Conservation (phyloP, 345 rosid species). For the Syzygium jambos region DNA sequence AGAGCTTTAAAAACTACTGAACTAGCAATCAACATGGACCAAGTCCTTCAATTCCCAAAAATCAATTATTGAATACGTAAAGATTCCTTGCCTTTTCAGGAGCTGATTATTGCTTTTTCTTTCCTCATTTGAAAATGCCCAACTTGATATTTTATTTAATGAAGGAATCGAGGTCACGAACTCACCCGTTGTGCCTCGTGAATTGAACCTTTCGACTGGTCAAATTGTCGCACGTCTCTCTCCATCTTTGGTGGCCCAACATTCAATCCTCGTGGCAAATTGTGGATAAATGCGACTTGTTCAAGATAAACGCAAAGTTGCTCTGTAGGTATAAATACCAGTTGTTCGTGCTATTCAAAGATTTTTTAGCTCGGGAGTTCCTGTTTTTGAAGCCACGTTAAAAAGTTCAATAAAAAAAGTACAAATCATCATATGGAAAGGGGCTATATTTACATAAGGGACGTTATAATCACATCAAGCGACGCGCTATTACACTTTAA, state of each 20-base stretch:
- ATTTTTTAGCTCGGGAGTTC: not conserved
- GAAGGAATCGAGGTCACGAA: not conserved
- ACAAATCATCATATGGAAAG: accelerated
- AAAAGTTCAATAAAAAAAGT: not conserved
- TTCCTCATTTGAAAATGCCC: not conserved
- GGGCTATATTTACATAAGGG: not conserved
- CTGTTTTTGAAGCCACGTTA: not conserved
- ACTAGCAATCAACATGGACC: not conserved
- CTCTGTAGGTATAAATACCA: not conserved
- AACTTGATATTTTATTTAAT: not conserved
- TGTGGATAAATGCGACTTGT: not conserved
- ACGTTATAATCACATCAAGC: not conserved
- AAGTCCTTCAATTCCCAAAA: not conserved
- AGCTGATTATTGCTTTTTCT: not conserved
- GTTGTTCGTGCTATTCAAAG: accelerated
- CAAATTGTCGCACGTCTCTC: not conserved
- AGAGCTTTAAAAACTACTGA: not conserved
- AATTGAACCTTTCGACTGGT: not conserved
- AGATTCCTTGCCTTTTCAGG: not conserved
- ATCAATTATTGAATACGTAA: not conserved
- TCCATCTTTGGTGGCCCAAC: not conserved
- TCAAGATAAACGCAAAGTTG: not conserved
- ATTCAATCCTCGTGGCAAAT: not conserved
- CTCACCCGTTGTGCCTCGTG: not conserved
- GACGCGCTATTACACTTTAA: not conserved